Base-by-base conservation (phyloP, 352 stramenopile species). In the Phytophthora colocasiae region DNA sequence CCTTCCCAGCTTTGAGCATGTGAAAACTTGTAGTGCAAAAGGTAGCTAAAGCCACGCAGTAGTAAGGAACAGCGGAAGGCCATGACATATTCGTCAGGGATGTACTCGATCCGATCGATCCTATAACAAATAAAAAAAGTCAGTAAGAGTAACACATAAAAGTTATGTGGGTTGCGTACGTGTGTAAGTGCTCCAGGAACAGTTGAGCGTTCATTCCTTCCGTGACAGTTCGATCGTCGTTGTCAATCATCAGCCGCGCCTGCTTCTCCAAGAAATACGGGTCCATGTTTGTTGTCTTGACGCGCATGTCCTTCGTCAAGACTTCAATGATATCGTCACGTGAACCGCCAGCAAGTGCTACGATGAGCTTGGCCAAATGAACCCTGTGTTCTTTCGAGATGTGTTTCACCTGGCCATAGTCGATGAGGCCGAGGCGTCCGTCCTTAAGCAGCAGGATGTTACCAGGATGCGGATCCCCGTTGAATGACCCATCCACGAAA, bases 381-480 rank as follows among this genome's bases (percentile, higher is more conserved):
- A 91, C 34, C 1, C 87, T 75, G 39, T 90, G 78, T 61, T 92
- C 75, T 49, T 75, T 75, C 11, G 69, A 82, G 36, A 96, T 91
- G 54, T 95, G 81, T 66, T 96, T 97, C 41, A 96, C 90, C 63
- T 98, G 93, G 14, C 93, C 93, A 55, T 97, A 98, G 74, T 98
- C 93, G 43, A 98, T 96, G 46, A 98, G 73, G 3, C 93, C 93
- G 5, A 98, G 69, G 7, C 88, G 85, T 3, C 92, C 92, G 48
- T 97, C 91, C 6, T 95, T 81, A 14, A 98, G 78, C 44, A 98
- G 76, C 63, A 98, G 51, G 40, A 98, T 97, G 63, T 98, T 98
- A 11, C 92, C 92, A 3, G 92, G 92, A 39, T 97, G 92, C 11
- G 91, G 91, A 55, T 97, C 92, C 32, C 91, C 91, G 56, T 98